phyloP scores from a whole-genome alignment of 257 asterid genomes.

The Solanum sitiens region DNA sequence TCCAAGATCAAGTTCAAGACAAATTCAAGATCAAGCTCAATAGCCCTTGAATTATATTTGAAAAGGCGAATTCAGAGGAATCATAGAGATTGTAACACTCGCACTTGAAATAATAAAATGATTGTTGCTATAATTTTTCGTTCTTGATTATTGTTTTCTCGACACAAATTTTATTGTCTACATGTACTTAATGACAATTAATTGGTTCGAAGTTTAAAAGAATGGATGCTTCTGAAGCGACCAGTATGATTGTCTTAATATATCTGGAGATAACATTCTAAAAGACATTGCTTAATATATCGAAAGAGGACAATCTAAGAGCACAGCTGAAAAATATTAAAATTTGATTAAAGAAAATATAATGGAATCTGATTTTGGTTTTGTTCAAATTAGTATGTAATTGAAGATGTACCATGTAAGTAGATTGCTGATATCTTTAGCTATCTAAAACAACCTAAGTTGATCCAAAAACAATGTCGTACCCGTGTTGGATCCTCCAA shows the following conservation, averaged over 20 bases:
- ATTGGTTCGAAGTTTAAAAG: neutral
- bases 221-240: neutral
- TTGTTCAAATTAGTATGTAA: neutral
- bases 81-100: no score
- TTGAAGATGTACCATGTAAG: neutral
- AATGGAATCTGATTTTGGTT: neutral
- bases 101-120: no score
- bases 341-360: neutral
- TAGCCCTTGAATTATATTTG: no score
- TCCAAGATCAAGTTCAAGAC: no score
- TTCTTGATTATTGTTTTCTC: no score
- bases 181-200: neutral
- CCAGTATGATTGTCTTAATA: neutral
- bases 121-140: no score
- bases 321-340: neutral
- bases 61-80: no score
- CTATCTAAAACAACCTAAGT: neutral
- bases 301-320: neutral
- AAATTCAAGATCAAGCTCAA: no score
- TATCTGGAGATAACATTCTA: neutral
- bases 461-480: neutral
- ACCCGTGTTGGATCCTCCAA: neutral
- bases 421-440: neutral
- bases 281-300: neutral
- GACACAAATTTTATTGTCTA: no score